A percentile compares a stretch with the other conserved stretches of the same genome.
These are phyloP conservation scores for Pharus latifolius DNA, from an alignment of 176 grass and related monocot species.

Conservation along the genomic window DNA sequence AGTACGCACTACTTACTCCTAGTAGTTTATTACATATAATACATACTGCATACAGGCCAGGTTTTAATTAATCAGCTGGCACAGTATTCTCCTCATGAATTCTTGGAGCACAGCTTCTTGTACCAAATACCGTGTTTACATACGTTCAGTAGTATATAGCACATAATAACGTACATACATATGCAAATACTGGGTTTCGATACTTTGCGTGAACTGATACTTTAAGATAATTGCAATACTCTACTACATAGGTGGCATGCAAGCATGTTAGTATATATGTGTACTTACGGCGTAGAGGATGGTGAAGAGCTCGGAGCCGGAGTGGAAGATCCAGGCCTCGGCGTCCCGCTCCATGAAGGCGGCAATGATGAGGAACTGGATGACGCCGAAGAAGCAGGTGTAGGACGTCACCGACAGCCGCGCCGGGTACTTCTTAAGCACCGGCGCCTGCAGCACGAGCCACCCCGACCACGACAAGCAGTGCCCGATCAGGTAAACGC, in stretches of 20 bases:
- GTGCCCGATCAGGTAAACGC: conserved; percentile 89
- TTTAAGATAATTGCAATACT: background rate
- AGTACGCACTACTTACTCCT: too few relatives aligned
- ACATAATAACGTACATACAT: too few relatives aligned
- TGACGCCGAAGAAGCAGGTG: conserved; percentile 99
- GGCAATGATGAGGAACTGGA: conserved; percentile 95
- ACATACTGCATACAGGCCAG: too few relatives aligned
- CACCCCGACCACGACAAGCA: conserved; percentile 98
- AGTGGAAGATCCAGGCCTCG: conserved; percentile 84
- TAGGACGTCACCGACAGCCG: conserved; percentile 87
- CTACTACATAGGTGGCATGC: background rate
- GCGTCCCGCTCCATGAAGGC: conserved; percentile 94
- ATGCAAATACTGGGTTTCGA: too few relatives aligned
- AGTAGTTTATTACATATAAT: too few relatives aligned
- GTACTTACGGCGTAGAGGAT: conserved; percentile 76
- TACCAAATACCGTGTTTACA: too few relatives aligned
- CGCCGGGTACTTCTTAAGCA: conserved; percentile 97
- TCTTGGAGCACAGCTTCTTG: too few relatives aligned
- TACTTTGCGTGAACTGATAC: too few relatives aligned
- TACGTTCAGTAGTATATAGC: too few relatives aligned
- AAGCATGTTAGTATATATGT: background rate
- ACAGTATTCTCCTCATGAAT: too few relatives aligned
- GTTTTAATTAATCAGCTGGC: too few relatives aligned
- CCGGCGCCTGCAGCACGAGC: conserved; percentile 90
- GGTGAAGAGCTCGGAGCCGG: conserved; percentile 87